Conservation (phyloP, 2,329 filamentous ascomycete species). For the Penicillium sp. region DNA sequence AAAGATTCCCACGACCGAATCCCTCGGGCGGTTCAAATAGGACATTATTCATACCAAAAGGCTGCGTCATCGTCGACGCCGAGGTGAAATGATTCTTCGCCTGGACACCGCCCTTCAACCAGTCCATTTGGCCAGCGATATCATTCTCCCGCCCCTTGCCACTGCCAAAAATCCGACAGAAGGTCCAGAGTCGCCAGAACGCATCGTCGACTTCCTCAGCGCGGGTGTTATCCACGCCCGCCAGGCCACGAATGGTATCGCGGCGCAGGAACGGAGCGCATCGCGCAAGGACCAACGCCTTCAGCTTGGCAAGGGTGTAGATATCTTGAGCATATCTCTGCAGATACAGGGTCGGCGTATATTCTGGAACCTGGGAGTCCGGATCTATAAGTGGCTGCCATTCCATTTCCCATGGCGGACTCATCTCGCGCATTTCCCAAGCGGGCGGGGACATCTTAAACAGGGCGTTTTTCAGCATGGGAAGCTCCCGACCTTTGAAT, state of each 20-base stretch:
- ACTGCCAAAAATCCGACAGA: constrained; percentile 62
- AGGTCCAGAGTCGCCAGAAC: constrained; percentile 65
- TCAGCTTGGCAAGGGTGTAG: constrained; percentile 54
- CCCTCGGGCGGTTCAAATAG: constrained; percentile 55
- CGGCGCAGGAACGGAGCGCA: constrained; percentile 57
- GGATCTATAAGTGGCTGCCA: constrained; percentile 42
- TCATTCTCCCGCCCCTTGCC: constrained; percentile 59
- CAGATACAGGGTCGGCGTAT: constrained; percentile 53
- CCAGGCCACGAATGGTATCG: constrained; percentile 55
- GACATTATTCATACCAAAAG: constrained; percentile 52
- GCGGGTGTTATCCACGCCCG: constrained; percentile 45
- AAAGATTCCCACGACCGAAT: constrained; percentile 57
- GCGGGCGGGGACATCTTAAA: constrained; percentile 56
- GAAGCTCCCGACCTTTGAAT: constrained; percentile 57
- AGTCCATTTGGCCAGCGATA: constrained; percentile 59
- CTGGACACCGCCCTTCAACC: constrained; percentile 57
- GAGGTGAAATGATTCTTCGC: constrained; percentile 45
- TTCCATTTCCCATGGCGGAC: constrained; percentile 49
- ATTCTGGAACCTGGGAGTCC: constrained; percentile 50
- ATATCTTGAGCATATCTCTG: constrained; percentile 52
- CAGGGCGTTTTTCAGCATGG: constrained; percentile 51
- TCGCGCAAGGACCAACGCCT: constrained; percentile 54
- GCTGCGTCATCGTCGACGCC: constrained; percentile 48
- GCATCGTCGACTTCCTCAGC: constrained; percentile 58
- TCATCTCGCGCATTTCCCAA: constrained; percentile 60